Base-by-base conservation (phyloP, 1,284 basidiomycete species). In the Cystobasidium sp. region DNA sequence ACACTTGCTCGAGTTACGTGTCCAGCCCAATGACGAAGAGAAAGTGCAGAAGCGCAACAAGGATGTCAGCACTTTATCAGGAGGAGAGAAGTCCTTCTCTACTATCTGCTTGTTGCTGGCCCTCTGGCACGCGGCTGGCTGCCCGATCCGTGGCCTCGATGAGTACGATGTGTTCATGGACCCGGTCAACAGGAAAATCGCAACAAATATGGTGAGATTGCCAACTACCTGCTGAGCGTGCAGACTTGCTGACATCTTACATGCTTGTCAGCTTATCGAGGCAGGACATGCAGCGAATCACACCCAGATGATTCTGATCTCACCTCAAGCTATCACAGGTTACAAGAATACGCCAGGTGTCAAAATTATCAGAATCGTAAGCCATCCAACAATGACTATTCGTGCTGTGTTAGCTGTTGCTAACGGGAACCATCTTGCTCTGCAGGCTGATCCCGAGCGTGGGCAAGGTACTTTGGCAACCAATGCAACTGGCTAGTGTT, bases 111-210 rank as follows among this genome's bases (percentile, higher is more conserved):
- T 99, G 67, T 84, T 99, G 64, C 84, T 98, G 41, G 90, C 97
- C 6, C 85, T 99, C 55, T 99, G 97, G 97, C 92, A 97, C 79
- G 90, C 93, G 10, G 93, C 96, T 71, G 91, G 91, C 0, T 96
- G 94, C 81, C 96, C 95, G 0, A 87, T 99, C 68, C 86, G 96
- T 74, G 99, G 96, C 80, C 87, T 99, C 44, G 95, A 96, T 90
- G 83, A 80, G 85, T 84, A 77, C 58, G 81, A 83, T 68, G 75
- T 76, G 31, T 76, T 58, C 51, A 64, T 65, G 71, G 95, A 98
- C 81, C 90, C 91, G 31, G 90, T 94, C 73, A 97, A 97, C 81
- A 88, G 96, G 46, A 88, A 89, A 74, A 90, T 96, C 77, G 91
- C 91, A 75, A 93, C 94, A 88, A 90, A 88, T 82, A 92, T 97